phyloP scores from a whole-genome alignment of 2,329 filamentous ascomycete genomes.

The Trichophyton verrucosum region DNA sequence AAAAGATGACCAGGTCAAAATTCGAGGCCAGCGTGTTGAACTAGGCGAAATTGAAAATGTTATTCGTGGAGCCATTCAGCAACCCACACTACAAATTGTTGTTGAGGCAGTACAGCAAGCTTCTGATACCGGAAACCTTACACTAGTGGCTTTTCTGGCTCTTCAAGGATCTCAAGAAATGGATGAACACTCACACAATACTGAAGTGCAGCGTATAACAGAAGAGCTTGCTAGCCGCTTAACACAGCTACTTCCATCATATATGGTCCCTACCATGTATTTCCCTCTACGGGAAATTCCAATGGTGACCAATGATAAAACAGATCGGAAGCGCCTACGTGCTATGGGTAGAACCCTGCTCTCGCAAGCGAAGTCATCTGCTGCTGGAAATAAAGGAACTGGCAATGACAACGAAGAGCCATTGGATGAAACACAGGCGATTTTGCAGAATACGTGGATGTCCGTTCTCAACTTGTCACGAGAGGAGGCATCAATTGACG shows the following conservation, averaged over 20 bases:
- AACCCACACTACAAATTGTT: background rate
- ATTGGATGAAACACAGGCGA: background rate
- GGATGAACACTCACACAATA: background rate
- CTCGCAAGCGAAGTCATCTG: background rate
- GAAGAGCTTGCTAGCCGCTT: background rate
- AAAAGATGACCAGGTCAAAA: constrained; percentile 55
- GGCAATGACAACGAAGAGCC: background rate
- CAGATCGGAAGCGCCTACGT: constrained; percentile 2
- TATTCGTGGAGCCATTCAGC: background rate
- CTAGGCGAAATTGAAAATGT: constrained; percentile 69
- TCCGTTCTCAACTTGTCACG: constrained; percentile 6
- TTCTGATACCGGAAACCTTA: too few species aligned
- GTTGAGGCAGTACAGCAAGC: background rate
- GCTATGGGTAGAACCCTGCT: background rate
- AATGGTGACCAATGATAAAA: constrained; percentile 5
- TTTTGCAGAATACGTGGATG: constrained; percentile 6
- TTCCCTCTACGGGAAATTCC: constrained; percentile 1
- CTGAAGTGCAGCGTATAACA: background rate
- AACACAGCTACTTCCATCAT: background rate
- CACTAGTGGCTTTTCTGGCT: constrained; percentile 33
- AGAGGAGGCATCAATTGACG: constrained; percentile 1
- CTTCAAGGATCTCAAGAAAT: background rate
- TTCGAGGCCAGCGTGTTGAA: constrained; percentile 71
- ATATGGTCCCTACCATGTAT: constrained; percentile 6
- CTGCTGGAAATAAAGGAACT: background rate